A percentile compares a stretch with the other conserved stretches of the same genome.
These are phyloP conservation scores for Cryptococcus sp. DNA, from an alignment of 1,284 basidiomycete genomes.

Conservation along the genomic window DNA sequence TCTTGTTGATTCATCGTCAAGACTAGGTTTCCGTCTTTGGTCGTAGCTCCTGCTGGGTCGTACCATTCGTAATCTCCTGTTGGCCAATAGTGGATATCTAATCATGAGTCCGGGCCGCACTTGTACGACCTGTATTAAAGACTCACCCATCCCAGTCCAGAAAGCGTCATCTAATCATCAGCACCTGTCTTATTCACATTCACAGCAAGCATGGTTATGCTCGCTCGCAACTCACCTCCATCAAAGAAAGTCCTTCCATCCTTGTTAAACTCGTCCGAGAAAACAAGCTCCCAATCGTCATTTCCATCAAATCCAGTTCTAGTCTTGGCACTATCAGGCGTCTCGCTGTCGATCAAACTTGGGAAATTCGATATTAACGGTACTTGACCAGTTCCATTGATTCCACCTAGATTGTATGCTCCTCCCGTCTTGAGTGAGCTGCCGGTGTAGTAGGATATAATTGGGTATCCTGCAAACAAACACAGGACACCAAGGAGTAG, in stretches of 20 bases:
- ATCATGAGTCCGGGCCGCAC: not conserved
- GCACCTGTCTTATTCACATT: no score
- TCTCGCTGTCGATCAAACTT: slow-evolving; percentile 70
- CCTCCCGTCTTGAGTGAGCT: slow-evolving; percentile 41
- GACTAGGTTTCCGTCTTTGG: slow-evolving; percentile 68
- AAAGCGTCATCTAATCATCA: slow-evolving; percentile 51
- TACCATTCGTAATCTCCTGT: slow-evolving; percentile 69
- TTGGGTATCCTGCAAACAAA: slow-evolving; percentile 56
- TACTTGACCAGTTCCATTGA: slow-evolving; percentile 58
- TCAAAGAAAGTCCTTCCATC: slow-evolving; percentile 72
- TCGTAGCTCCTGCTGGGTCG: slow-evolving; percentile 75
- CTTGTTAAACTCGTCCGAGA: slow-evolving; percentile 53
- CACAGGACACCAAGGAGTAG: slow-evolving; percentile 44
- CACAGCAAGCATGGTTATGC: no score
- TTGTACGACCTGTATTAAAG: not conserved
- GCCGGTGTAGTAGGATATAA: slow-evolving; percentile 45
- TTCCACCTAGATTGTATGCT: slow-evolving; percentile 56
- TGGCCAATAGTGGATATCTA: not conserved
- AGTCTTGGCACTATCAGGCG: slow-evolving; percentile 51
- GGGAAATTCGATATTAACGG: slow-evolving; percentile 58
- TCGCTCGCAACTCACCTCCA: no score
- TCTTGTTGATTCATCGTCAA: slow-evolving; percentile 66
- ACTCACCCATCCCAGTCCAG: slow-evolving; percentile 43
- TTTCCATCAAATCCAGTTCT: slow-evolving; percentile 44
- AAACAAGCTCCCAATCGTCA: slow-evolving; percentile 49